Evolutionary conservation across 2,329 filamentous ascomycete genomes (phyloP).

Genomic region (Sarocladium brachiariae): DNA sequence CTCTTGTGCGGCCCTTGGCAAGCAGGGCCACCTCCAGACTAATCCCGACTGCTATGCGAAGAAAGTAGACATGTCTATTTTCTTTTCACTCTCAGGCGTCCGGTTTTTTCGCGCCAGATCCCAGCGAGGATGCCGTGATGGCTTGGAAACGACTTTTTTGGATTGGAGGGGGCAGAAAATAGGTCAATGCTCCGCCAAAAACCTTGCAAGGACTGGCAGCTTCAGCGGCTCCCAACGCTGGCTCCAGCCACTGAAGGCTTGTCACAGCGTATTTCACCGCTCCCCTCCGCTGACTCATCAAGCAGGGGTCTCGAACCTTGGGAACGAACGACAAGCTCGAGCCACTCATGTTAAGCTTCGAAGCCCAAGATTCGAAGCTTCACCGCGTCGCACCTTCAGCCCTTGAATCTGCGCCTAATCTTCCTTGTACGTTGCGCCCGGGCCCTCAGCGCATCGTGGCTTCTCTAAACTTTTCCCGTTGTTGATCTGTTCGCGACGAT

Average conservation of each 20-base stretch:
- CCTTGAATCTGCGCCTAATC: constrained; percentile 9
- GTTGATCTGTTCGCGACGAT: background rate
- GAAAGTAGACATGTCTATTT: background rate
- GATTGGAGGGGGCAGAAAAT: constrained; percentile 4
- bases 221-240: background rate
- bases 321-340: background rate
- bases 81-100: too few relatives aligned
- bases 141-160: constrained; percentile 3
- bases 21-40: background rate
- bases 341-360: background rate
- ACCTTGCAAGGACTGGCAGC: background rate
- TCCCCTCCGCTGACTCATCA: constrained; percentile 2
- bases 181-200: constrained; percentile 1
- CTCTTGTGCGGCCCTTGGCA: background rate
- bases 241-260: background rate
- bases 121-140: background rate
- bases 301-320: background rate
- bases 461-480: background rate
- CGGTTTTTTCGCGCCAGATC: too few relatives aligned
- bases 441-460: background rate
- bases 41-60: background rate
- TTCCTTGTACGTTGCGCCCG: background rate
- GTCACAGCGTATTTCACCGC: background rate
- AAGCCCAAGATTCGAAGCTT: background rate
- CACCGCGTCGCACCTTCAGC: constrained; percentile 7